Evolutionary conservation across 2,329 filamentous ascomycete species (phyloP).

Genomic region (Botryotinia globosa): DNA sequence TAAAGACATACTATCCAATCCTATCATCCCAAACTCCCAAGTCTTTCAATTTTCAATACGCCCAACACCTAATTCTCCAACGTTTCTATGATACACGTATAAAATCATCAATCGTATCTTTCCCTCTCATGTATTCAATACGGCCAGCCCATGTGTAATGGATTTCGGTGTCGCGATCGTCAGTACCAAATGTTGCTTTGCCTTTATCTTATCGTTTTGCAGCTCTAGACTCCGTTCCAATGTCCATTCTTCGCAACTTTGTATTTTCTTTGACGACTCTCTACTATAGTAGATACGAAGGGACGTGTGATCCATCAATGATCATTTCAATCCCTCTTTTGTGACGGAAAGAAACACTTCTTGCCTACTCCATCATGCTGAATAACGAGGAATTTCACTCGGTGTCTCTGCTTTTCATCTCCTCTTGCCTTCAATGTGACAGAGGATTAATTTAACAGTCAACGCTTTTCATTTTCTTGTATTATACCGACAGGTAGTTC

Average conservation of each 20-base stretch:
- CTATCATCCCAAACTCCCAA: background rate
- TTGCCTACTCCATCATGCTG: slow-evolving; percentile 3
- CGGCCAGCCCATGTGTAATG: background rate
- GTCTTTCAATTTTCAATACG: background rate
- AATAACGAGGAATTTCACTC: background rate
- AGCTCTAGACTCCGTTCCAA: background rate
- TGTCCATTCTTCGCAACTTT: background rate
- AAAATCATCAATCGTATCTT: slow-evolving; percentile 8
- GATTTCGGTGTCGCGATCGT: background rate
- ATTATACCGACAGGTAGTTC: background rate
- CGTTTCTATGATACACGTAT: slow-evolving; percentile 10
- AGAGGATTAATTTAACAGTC: background rate
- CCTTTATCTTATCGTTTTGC: background rate
- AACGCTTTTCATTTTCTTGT: background rate
- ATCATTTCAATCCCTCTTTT: background rate
- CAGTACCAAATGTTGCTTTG: background rate
- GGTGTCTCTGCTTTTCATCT: background rate
- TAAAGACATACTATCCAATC: background rate
- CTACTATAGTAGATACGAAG: background rate
- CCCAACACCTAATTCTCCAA: background rate
- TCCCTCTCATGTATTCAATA: background rate
- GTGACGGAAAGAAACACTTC: background rate
- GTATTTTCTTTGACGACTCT: background rate
- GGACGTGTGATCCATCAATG: background rate
- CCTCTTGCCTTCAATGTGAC: background rate